These are phyloP conservation scores for Ascobolus immersus DNA, from an alignment of 495 filamentous ascomycete genomes.

Conservation along the genomic window DNA sequence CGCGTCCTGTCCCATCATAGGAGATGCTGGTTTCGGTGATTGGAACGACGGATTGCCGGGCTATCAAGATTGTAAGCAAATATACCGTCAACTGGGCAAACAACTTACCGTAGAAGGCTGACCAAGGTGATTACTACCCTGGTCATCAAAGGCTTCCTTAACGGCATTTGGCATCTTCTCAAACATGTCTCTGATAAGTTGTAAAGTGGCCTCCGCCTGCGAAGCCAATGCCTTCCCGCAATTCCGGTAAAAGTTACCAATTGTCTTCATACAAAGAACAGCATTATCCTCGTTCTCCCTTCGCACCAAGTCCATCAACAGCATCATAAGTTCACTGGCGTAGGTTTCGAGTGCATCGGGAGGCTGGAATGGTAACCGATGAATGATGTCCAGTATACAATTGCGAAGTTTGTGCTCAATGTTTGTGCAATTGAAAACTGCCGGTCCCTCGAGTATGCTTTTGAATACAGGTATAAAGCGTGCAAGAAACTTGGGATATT, in stretches of 20 bases:
- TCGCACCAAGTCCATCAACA: constrained; percentile 64
- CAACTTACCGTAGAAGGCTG: background rate
- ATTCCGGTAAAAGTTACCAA: constrained; percentile 84
- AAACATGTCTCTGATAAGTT: constrained; percentile 86
- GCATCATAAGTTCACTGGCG: constrained; percentile 60
- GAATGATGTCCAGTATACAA: constrained; percentile 78
- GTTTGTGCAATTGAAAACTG: constrained; percentile 50
- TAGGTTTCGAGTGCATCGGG: constrained; percentile 64
- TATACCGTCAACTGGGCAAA: background rate
- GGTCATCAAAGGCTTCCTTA: constrained; percentile 66
- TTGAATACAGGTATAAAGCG: constrained; percentile 79
- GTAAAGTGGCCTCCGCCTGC: constrained; percentile 71
- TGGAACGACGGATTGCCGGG: constrained; percentile 29
- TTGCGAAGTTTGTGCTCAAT: constrained; percentile 53
- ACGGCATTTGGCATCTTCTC: constrained; percentile 81
- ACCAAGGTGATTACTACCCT: background rate
- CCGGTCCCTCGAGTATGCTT: constrained; percentile 56
- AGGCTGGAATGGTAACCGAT: constrained; percentile 62
- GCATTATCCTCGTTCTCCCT: constrained; percentile 97
- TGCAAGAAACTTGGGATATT: constrained; percentile 51
- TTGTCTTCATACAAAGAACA: constrained; percentile 86
- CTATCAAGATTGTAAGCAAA: background rate
- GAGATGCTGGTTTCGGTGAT: constrained; percentile 71
- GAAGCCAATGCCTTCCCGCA: constrained; percentile 51
- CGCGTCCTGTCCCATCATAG: constrained; percentile 49